Evolutionary conservation across 2,329 filamentous ascomycete genomes (phyloP).

Genomic region (Stachybotrys chlorohalonatus): DNA sequence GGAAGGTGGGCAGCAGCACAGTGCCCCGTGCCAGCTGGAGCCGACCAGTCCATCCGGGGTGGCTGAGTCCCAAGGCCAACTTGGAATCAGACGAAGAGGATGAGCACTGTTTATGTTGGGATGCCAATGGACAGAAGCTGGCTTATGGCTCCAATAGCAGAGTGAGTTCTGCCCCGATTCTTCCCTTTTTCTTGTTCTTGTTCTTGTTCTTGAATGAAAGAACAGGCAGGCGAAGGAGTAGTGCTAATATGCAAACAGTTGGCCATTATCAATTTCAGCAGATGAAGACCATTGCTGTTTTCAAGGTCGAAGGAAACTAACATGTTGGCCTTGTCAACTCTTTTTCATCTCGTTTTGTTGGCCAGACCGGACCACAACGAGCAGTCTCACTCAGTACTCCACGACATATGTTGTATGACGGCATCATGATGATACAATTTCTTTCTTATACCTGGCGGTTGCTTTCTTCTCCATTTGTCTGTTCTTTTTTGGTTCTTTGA

Average conservation of each 20-base stretch:
- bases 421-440: not conserved
- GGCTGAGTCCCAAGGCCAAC: slow-evolving; percentile 47
- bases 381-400: not conserved
- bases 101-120: slow-evolving; percentile 54
- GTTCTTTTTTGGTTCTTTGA: not conserved
- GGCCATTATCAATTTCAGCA: slow-evolving; percentile 42
- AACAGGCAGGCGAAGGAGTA: not conserved
- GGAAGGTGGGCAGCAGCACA: slow-evolving; percentile 52
- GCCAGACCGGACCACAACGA: not conserved
- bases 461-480: not conserved
- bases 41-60: slow-evolving; percentile 43
- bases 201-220: not conserved
- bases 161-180: slow-evolving; percentile 31
- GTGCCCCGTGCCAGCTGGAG: slow-evolving; percentile 54
- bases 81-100: slow-evolving; percentile 49
- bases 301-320: not conserved
- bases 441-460: not conserved
- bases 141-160: slow-evolving; percentile 55
- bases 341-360: not conserved
- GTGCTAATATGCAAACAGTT: slow-evolving; percentile 22
- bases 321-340: not conserved
- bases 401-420: not conserved
- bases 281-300: slow-evolving; percentile 13
- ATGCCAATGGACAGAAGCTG: slow-evolving; percentile 50
- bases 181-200: too few species aligned